Percentiles rank a stretch among this genome's conserved stretches.
Evolutionary conservation across 176 grass and related monocot genomes (phyloP).

Genomic region (Oryza coarctata): DNA sequence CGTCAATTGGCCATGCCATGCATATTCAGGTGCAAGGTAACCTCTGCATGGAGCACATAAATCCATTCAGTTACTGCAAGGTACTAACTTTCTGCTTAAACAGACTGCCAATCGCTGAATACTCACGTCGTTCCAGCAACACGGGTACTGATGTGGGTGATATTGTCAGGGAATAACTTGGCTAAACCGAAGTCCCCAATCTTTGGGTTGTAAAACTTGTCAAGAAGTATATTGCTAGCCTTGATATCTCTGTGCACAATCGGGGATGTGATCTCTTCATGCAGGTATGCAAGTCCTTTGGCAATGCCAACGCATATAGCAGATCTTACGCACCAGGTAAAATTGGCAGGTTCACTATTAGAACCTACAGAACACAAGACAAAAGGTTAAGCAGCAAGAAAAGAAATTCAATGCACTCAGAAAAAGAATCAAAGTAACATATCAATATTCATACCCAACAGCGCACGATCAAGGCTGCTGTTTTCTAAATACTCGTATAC

Average conservation of each 20-base stretch:
- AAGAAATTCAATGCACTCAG: background rate
- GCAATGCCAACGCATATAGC: conserved; percentile 69
- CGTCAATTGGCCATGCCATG: conserved; percentile 84
- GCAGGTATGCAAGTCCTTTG: conserved; percentile 69
- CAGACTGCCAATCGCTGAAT: background rate
- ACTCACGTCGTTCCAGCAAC: conserved; percentile 97
- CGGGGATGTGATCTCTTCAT: conserved; percentile 70
- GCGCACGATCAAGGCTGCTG: conserved; percentile 72
- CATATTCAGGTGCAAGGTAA: conserved; percentile 98
- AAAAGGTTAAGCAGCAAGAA: conserved; percentile 14
- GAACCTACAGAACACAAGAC: conserved; percentile 45
- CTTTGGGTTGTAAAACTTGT: conserved; percentile 63
- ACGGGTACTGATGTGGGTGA: conserved; percentile 92
- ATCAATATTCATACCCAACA: conserved; percentile 57
- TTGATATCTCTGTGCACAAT: conserved; percentile 98
- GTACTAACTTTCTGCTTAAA: background rate
- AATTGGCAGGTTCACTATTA: conserved; percentile 62
- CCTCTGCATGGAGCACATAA: conserved; percentile 52
- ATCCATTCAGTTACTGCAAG: background rate
- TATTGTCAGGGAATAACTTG: conserved; percentile 93
- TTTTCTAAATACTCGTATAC: conserved; percentile 88
- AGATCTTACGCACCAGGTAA: conserved; percentile 79
- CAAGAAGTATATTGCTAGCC: conserved; percentile 92
- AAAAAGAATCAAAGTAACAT: background rate
- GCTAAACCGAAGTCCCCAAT: conserved; percentile 96